Base-by-base conservation (phyloP, 2,329 filamentous ascomycete genomes). In the Dichotomopilus funicola region DNA sequence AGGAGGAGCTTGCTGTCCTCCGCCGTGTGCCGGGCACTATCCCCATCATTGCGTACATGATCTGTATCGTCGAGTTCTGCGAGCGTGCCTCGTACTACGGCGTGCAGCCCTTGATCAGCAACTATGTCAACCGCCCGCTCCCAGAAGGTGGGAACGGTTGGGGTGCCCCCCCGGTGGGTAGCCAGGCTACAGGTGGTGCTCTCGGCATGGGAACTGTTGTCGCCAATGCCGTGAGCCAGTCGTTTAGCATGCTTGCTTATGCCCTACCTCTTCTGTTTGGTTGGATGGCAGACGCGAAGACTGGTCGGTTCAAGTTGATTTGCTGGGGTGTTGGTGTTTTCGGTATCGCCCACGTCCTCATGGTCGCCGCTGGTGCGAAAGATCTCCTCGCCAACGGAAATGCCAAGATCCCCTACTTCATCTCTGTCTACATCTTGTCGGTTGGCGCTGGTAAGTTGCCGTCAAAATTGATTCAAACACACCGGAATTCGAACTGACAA, bases 271-370 rank as follows among this genome's bases (percentile, higher is more conserved):
- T 85, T 31, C 41, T 81, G 6, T 75, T 77, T 53, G 77, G 75
- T 13, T 82, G 75, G 67, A 62, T 86, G 11, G 83, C 87, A 43
- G 88, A 91, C 67, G 77, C 85, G 54, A 84, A 82, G 63, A 80
- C 81, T 44, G 87, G 87, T 56, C 85, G 86, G 59, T 91, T 85
- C 72, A 78, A 77, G 63, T 86, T 88, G 42, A 90, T 91, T 64
- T 82, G 85, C 68, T 80, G 80, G 65, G 86, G 87, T 60, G 82
- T 88, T n/a, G 72, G 71, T 1, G 76, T 87, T 42, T 86, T 86
- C 53, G 81, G 87, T 67, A 46, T 87, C 35, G 86, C 86, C 6
- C 85, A 89, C 63, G 68, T 82, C n/a, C 79, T 91, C 52, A 76
- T 91, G 56, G 78, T 88, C 58, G 73, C 79, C 19, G 84, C 85